Evolutionary conservation across 2,329 filamentous ascomycete genomes (phyloP).

Genomic region (Emergomyces orientalis): DNA sequence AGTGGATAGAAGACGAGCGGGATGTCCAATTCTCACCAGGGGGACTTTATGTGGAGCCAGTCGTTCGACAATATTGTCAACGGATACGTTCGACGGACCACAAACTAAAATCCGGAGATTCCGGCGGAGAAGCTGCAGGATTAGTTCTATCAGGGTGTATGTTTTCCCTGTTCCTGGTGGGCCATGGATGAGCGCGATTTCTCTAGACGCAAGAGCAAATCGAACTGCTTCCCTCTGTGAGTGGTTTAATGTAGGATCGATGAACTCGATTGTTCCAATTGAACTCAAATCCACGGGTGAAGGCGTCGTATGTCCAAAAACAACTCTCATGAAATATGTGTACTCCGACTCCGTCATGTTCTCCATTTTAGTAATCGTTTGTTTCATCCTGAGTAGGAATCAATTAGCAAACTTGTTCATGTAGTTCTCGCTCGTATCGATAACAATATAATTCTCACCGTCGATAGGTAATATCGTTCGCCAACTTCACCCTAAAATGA

Average conservation of each 20-base stretch:
- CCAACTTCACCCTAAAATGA: conserved; percentile 49
- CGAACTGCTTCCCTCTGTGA: conserved; percentile 56
- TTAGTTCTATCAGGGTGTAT: conserved; percentile 89
- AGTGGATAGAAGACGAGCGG: conserved; percentile 77
- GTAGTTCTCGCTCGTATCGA: background rate
- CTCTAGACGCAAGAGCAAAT: conserved; percentile 74
- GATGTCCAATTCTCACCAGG: conserved; percentile 84
- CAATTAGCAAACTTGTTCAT: conserved; percentile 13
- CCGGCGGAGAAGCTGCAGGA: conserved; percentile 74
- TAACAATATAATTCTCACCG: conserved; percentile 33
- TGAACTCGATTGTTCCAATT: conserved; percentile 42
- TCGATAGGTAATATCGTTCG: conserved; percentile 58
- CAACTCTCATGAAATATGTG: conserved; percentile 49
- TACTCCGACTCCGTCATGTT: conserved; percentile 49
- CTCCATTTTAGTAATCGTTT: conserved; percentile 52
- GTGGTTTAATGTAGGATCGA: conserved; percentile 49
- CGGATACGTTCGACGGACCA: conserved; percentile 90
- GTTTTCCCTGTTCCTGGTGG: conserved; percentile 96
- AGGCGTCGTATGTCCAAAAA: conserved; percentile 51
- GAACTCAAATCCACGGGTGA: conserved; percentile 41
- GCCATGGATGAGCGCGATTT: conserved; percentile 85
- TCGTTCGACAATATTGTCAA: conserved; percentile 96
- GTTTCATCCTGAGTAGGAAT: conserved; percentile 45
- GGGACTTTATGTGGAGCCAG: conserved; percentile 75
- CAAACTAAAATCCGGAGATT: conserved; percentile 77